A percentile compares a stretch with the other conserved stretches of the same genome.
Conservation (phyloP, 2,329 filamentous ascomycete genomes). For the Penicillium italicum region DNA sequence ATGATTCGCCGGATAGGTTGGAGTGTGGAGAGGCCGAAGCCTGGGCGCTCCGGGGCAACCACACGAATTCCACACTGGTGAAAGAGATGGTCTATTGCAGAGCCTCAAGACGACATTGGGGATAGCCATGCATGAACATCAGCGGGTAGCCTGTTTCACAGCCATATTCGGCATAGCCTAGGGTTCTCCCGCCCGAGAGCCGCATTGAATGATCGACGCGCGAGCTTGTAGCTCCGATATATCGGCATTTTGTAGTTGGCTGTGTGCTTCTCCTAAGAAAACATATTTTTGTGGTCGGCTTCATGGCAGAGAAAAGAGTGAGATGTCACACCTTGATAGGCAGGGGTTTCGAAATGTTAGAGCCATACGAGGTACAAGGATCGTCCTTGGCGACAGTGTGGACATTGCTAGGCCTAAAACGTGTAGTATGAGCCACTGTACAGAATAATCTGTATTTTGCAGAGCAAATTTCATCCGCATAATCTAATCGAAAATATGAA, state of each 20-base stretch:
- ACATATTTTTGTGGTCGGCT: not conserved
- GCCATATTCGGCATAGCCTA: slow-evolving; percentile 48
- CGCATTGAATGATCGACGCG: slow-evolving; percentile 16
- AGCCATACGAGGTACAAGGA: not conserved
- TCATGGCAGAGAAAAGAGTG: not conserved
- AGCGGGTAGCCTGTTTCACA: slow-evolving; percentile 30
- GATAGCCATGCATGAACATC: slow-evolving; percentile 46
- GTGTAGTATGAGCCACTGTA: not conserved
- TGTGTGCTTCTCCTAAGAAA: not conserved
- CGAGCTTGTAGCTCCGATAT: not conserved
- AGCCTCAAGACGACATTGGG: slow-evolving; percentile 45
- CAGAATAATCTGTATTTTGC: not conserved
- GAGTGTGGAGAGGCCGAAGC: slow-evolving; percentile 42
- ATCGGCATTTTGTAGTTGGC: not conserved
- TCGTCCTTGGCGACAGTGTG: not conserved
- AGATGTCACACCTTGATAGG: not conserved
- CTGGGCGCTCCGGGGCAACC: slow-evolving; percentile 45
- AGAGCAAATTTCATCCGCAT: not conserved
- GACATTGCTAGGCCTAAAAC: not conserved
- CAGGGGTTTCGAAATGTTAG: not conserved
- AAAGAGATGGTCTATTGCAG: slow-evolving; percentile 33
- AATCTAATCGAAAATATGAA: not conserved
- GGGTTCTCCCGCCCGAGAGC: slow-evolving; percentile 37
- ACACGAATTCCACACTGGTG: slow-evolving; percentile 37
- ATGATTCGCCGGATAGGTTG: slow-evolving; percentile 38